These are phyloP conservation scores for Hydrangea macrophylla DNA, from an alignment of 148 eudicot species.

Conservation along the genomic window DNA sequence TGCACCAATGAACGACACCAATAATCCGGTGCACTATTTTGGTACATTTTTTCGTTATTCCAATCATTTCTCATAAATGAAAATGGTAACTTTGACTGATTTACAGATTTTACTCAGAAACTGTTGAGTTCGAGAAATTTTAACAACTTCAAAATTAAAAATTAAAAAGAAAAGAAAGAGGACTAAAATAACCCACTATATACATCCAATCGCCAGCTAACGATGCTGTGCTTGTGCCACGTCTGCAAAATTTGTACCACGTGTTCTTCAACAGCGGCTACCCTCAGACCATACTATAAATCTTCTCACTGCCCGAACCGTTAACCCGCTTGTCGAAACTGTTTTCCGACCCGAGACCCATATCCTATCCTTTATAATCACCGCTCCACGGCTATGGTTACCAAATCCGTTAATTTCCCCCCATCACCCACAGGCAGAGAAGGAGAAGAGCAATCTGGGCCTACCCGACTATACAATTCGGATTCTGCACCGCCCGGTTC, in stretches of 20 bases:
- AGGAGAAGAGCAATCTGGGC: neutral
- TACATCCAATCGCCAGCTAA: too few relatives aligned
- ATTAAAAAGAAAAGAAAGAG: neutral
- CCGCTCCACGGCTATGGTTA: constrained; percentile 5
- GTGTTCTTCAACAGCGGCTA: neutral
- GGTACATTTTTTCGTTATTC: too few relatives aligned
- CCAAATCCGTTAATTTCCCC: neutral
- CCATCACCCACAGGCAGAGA: neutral
- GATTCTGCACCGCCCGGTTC: neutral
- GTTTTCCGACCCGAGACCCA: neutral
- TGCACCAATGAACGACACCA: too few relatives aligned
- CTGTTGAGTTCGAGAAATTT: too few relatives aligned
- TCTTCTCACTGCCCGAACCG: neutral
- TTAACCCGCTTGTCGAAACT: neutral
- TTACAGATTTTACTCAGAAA: too few relatives aligned
- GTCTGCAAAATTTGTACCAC: neutral
- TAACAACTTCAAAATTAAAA: too few relatives aligned
- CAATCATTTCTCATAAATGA: too few relatives aligned
- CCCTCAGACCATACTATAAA: neutral
- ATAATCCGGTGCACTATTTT: too few relatives aligned
- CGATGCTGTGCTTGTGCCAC: too few relatives aligned
- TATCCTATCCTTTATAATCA: neutral
- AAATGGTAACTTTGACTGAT: too few relatives aligned
- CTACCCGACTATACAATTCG: neutral
- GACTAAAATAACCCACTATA: neutral